These are phyloP conservation scores for Claviceps humidiphila DNA, from an alignment of 2,329 filamentous ascomycete genomes.

Conservation along the genomic window DNA sequence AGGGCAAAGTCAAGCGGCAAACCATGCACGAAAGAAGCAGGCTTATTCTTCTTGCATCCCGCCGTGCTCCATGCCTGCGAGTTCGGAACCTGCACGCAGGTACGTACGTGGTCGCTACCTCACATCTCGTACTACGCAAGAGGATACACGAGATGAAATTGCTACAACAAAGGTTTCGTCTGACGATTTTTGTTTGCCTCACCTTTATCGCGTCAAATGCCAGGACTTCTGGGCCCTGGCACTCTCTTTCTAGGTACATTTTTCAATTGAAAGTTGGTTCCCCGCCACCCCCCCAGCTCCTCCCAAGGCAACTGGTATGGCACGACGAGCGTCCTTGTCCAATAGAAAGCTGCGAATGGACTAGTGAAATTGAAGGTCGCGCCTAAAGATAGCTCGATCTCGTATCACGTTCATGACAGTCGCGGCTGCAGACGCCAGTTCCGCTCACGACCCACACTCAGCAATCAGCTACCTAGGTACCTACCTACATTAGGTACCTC, in stretches of 20 bases:
- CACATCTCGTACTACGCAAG: neutral
- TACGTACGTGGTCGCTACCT: neutral
- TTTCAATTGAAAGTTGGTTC: neutral
- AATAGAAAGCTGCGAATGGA: neutral
- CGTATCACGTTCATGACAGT: neutral
- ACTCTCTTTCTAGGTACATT: neutral
- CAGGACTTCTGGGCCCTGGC: neutral
- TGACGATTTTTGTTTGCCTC: neutral
- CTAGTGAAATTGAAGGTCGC: neutral
- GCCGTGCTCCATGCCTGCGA: too few species aligned
- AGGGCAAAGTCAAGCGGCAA: too few species aligned
- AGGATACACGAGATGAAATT: neutral
- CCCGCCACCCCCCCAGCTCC: neutral
- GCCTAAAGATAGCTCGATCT: conserved; percentile 2
- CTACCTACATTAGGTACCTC: neutral
- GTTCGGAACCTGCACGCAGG: neutral
- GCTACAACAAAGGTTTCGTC: neutral
- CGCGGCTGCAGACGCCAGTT: conserved; percentile 5
- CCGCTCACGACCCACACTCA: neutral
- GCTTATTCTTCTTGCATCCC: too few species aligned
- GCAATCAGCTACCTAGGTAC: neutral
- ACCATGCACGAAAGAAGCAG: too few species aligned
- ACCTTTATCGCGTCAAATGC: neutral
- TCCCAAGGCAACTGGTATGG: neutral
- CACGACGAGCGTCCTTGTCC: neutral